Percentiles rank a stretch among this genome's conserved stretches.
Conservation (phyloP, 306 rosid species). For the Luffa aegyptiaca region DNA sequence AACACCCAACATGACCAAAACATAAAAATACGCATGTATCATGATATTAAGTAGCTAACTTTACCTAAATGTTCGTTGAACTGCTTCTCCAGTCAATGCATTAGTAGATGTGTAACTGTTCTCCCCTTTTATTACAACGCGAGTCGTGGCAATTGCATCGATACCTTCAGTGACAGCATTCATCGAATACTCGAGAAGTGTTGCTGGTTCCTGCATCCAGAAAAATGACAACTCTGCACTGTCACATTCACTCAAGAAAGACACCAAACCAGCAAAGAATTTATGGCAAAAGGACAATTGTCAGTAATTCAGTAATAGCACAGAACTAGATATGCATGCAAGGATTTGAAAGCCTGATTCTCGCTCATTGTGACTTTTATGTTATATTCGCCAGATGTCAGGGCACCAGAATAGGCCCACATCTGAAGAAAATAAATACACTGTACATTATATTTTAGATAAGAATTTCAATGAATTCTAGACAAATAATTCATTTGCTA, state of each 20-base stretch:
- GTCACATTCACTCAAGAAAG: background rate
- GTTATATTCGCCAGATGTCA: background rate
- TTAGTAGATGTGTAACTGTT: conserved; percentile 24
- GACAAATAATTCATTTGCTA: background rate
- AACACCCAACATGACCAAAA: background rate
- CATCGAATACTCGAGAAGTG: conserved; percentile 87
- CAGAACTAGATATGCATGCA: background rate
- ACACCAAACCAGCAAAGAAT: background rate
- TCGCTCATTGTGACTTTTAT: background rate
- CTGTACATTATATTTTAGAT: background rate
- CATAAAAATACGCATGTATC: background rate
- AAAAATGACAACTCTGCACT: background rate
- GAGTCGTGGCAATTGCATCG: conserved; percentile 93
- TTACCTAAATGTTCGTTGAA: conserved; percentile 70
- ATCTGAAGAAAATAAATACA: background rate
- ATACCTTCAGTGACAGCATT: conserved; percentile 89
- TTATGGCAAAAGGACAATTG: background rate
- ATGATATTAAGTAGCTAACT: background rate
- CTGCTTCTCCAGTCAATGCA: conserved; percentile 50
- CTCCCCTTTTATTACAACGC: conserved; percentile 63
- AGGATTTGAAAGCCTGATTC: background rate
- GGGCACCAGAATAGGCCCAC: background rate
- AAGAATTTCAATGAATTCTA: background rate
- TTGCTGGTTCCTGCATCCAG: conserved; percentile 58
- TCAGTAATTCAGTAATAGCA: background rate